Base-by-base conservation (phyloP, 1,284 basidiomycete species). In the Meira nashicola region DNA sequence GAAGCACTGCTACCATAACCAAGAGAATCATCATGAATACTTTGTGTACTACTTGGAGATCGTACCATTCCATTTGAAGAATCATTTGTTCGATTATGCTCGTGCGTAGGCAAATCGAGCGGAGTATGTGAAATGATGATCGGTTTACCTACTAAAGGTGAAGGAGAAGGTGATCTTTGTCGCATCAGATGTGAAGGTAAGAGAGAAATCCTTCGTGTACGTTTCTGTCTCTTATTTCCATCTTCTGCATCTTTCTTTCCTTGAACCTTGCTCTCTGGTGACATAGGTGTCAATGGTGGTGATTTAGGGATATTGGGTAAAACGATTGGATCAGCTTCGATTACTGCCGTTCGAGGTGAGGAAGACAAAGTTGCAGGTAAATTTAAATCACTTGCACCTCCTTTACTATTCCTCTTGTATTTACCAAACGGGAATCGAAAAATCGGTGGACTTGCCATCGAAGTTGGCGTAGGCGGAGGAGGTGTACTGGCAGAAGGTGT, bases 401-500 rank as follows among this genome's bases (percentile, higher is more conserved):
- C 43, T 44, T 25, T 17, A 44, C 53, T 60, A 25, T 55, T 43
- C 19, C 53, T 33, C 41, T 54, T 57, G 40, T 63, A 67, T 51
- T 66, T 62, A n/a, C 62, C 64, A 53, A 71, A 71, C 0, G 67
- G 67, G 48, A 71, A 66, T 25, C 65, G 63, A 62, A 71, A 69
- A 40, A 62, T 60, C 39, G 60, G 57, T 25, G 64, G 65, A 28
- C 61, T 48, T 17, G 60, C 44, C 9, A 44, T 54, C 9, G 50
- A 12, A 23, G 25, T 14, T 40, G 39, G 23, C 28, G 41, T 46
- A 12, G 47, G 17, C 12, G 59, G 61, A 11, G 40, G 28, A 11
- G 59, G 63, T 55, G 56, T 59, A 5, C 6, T n/a, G 50, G 41
- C 21, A 48, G 50, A 39, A 10, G 54, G 39, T 17, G 52, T 28